Evolutionary conservation across 805 yeast genomes (phyloP), one percentile per base, ranked within the genome.

Genomic region (Cyberlindnera saturnus): DNA sequence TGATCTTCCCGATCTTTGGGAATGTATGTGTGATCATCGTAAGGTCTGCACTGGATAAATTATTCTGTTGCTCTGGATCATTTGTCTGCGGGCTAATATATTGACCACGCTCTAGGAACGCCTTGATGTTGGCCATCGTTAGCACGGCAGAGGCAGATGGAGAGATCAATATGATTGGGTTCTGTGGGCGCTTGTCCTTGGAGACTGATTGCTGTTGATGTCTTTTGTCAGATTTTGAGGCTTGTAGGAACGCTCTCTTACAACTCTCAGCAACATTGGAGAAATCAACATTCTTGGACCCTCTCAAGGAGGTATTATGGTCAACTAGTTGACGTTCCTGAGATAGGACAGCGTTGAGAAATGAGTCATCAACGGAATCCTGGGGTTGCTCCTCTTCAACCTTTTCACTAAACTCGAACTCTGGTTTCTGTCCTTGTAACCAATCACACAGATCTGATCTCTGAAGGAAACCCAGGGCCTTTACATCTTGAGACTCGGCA

Each of bases 391-490:
- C 41, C 7, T 39, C 46, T 11, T 29, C 43, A 23, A 35, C 30
- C 11, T 34, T 17, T 17, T 32, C 37, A 10, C 34, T 31, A 57
- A 74, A 81, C 42, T 78, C 75, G 49, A 86, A 79, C 19, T 73
- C 69, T 32, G 73, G 78, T 3, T 80, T 69, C 17, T 77, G 71
- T 4, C 96, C 96, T 46, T 74, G 75, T 40, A 91, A 71, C 89
- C 93, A 90, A 28, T 86, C 75, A 42, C 83, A 72, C 47, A 91
- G 72, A 59, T 91, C 96, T 8, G 88, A 81, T 64, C 95, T 81
- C 55, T 88, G 95, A 59, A 86, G 64, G 58, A 91, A 90, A 44
- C 86, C 80, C 59, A 91, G 75, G 49, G 86, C 86, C 3, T 79
- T 71, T 30, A 91, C 72, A 3, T 76, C 73, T 33, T 74, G 66